Evolutionary conservation across 805 yeast genomes (phyloP).

Genomic region (Tetrapisispora taiwanensis): DNA sequence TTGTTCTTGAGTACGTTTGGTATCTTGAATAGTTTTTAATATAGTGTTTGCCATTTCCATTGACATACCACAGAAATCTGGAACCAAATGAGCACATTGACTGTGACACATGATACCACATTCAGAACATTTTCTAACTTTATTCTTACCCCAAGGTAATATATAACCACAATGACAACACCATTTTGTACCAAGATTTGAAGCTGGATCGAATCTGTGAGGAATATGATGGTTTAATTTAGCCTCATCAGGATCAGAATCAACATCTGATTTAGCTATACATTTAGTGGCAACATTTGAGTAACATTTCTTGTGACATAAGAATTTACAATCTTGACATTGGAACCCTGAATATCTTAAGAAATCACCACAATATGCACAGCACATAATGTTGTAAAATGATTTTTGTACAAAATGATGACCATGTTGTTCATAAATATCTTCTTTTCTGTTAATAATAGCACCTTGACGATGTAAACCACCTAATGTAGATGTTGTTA

Average conservation of each 20-base stretch:
- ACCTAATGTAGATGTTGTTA: conserved; percentile 39
- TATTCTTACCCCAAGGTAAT: conserved; percentile 89
- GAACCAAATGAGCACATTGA: conserved; percentile 86
- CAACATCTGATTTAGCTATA: conserved; percentile 65
- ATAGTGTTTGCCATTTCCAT: conserved; percentile 94
- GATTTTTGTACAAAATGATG: conserved; percentile 94
- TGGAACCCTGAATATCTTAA: conserved; percentile 78
- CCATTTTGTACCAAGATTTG: conserved; percentile 96
- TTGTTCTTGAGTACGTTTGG: conserved; percentile 36
- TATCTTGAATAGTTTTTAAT: conserved; percentile 67
- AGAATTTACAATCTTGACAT: conserved; percentile 74
- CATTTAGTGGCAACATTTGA: conserved; percentile 75
- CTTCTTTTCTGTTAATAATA: conserved; percentile 80
- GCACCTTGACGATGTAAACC: conserved; percentile 96
- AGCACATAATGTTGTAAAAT: conserved; percentile 91
- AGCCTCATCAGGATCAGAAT: conserved; percentile 60
- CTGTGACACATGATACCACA: conserved; percentile 95
- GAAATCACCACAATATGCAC: conserved; percentile 96
- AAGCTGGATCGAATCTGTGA: conserved; percentile 85
- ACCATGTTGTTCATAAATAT: conserved; percentile 89
- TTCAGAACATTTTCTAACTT: conserved; percentile 82
- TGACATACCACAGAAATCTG: conserved; percentile 97
- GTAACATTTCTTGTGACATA: conserved; percentile 75
- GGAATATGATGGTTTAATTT: conserved; percentile 93
- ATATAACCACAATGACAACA: conserved; percentile 98